phyloP scores from a whole-genome alignment of 495 filamentous ascomycete genomes.

The Monascus purpureus region DNA sequence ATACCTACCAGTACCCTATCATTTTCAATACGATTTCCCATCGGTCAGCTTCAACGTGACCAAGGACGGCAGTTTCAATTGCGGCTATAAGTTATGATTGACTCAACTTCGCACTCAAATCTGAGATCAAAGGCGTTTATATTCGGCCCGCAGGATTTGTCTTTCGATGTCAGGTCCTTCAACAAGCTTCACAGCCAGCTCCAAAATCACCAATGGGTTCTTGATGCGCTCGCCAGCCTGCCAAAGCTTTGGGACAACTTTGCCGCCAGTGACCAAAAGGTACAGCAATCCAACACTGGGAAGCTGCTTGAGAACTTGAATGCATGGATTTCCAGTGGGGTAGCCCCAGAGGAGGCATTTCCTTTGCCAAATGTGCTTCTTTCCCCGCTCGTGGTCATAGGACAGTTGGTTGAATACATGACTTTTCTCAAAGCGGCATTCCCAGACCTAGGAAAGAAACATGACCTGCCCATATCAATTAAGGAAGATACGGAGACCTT shows the following conservation, averaged over 20 bases:
- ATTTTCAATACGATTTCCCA: no score
- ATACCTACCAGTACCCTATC: no score
- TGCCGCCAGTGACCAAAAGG: neutral
- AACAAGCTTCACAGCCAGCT: neutral
- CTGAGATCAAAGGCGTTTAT: neutral
- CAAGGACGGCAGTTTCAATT: no score
- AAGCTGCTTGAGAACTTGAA: neutral
- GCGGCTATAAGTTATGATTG: no score
- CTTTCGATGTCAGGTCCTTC: neutral
- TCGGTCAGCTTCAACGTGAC: no score
- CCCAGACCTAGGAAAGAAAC: neutral
- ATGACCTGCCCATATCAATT: neutral
- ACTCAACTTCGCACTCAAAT: neutral
- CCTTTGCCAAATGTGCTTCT: neutral
- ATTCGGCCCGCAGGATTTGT: neutral
- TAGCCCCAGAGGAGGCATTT: neutral
- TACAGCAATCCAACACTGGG: neutral
- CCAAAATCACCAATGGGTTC: neutral
- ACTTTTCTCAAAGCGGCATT: neutral
- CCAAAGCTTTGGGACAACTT: neutral
- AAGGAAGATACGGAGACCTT: slow-evolving; percentile 18
- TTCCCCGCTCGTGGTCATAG: neutral
- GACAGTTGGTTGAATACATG: neutral
- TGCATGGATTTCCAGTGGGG: neutral
- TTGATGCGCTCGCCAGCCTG: neutral